Evolutionary conservation across 352 stramenopile species (phyloP), one percentile per base, ranked within the genome.

Genomic region (Globisporangium nagaii): DNA sequence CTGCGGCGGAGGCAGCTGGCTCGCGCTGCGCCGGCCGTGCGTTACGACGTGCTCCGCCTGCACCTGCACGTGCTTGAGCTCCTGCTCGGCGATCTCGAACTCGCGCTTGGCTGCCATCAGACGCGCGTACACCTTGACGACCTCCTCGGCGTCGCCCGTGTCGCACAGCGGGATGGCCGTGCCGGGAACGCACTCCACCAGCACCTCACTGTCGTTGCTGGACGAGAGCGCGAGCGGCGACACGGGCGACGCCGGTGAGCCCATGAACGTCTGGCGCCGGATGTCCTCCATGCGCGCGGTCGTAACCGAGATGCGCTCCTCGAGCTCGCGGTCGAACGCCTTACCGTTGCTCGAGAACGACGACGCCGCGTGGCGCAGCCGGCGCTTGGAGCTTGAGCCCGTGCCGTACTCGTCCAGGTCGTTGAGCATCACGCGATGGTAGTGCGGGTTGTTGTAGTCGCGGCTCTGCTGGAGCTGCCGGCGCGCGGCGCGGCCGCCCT

Each of bases 81-180:
- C 53, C 44, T 54, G 53, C 36, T 60, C 53, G 5, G 53, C 53
- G 35, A 60, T 37, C 45, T 60, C 53, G 25, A 60, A 60, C 44
- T 60, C 44, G 35, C 53, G 53, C 53, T 60, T 60, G 6, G 53
- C 53, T 1, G 44, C 53, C 53, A 60, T 60, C 43, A 60, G 35
- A 7, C 53, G 53, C 35, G 53, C 53, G 44, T 60, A 60, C 44
- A 60, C 53, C n/a, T 60, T 60, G n/a, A 60, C 53, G 19, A 60
- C 53, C 25, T 60, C 53, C 19, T 60, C 53, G 9, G 53, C 43
- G 36, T 60, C 53, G 13, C 35, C 45, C 35, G 53, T 60, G 27
- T 60, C 53, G 28, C 53, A 60, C 4, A 60, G 30, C 17, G 53
- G 53, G 35, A 60, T 60, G 27, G 15, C 32, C 35, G 53, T 60